Conservation (phyloP, 164 flowering plant species). For the Magnolia sinica region DNA sequence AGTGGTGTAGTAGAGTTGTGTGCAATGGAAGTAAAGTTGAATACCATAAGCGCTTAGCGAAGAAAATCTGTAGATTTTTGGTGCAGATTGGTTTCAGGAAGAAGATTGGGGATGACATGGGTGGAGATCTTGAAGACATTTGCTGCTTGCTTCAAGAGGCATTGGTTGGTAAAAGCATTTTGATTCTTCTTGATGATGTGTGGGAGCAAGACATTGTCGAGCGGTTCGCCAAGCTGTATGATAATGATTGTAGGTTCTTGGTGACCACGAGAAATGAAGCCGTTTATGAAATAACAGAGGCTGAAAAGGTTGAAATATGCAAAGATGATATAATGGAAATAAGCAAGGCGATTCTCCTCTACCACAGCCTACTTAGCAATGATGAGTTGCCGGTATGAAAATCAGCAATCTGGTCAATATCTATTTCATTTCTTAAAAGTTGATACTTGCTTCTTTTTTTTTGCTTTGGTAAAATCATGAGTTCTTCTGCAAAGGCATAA, state of each 20-base stretch:
- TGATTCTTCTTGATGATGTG: conserved; percentile 50
- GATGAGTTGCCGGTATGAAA: conserved; percentile 42
- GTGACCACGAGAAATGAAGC: conserved; percentile 57
- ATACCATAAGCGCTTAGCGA: conserved; percentile 38
- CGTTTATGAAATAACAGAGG: conserved; percentile 49
- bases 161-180: conserved; percentile 37
- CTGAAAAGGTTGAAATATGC: conserved; percentile 43
- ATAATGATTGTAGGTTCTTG: conserved; percentile 39
- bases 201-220: conserved; percentile 59
- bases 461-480: background rate
- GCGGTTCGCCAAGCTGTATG: conserved; percentile 42
- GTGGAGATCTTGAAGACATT: conserved; percentile 37
- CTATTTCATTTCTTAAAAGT: background rate
- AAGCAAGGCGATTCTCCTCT: conserved; percentile 46
- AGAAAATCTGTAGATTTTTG: conserved; percentile 37
- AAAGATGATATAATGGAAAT: conserved; percentile 43
- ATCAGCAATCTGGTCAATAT: background rate
- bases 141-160: conserved; percentile 51
- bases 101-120: conserved; percentile 29
- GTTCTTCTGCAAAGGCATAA: too few species aligned
- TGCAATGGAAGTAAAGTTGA: conserved; percentile 40
- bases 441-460: background rate
- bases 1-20: conserved; percentile 49
- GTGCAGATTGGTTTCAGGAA: conserved; percentile 41
- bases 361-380: conserved; percentile 39